Conservation (phyloP, 805 yeast genomes). For the Suhomyces kilbournensis region DNA sequence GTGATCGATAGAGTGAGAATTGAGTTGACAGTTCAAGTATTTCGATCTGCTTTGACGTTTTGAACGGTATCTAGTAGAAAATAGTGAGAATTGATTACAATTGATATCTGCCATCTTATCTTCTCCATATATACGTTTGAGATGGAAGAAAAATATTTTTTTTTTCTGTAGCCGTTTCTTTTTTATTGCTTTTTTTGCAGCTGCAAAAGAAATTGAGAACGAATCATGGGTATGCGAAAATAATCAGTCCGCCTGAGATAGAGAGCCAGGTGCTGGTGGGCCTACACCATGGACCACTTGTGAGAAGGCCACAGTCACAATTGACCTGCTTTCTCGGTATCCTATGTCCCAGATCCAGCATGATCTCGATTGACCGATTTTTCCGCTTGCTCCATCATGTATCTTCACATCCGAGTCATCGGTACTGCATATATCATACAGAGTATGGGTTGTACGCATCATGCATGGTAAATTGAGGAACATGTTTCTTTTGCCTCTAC, state of each 20-base stretch:
- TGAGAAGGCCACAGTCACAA: not conserved
- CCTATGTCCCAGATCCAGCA: not conserved
- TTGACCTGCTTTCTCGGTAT: not conserved
- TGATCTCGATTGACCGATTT: not conserved
- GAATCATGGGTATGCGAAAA: slow-evolving; percentile 1
- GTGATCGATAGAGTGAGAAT: not conserved
- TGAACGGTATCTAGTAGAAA: not conserved
- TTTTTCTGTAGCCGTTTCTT: slow-evolving; percentile 5
- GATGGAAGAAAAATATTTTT: slow-evolving; percentile 3
- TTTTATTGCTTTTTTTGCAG: slow-evolving; percentile 6
- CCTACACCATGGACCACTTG: not conserved
- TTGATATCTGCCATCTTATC: slow-evolving; percentile 3
- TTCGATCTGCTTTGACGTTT: not conserved
- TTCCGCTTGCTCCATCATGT: not conserved
- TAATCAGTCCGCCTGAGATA: not conserved
- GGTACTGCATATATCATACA: not conserved
- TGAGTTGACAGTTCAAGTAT: not conserved
- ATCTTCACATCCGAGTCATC: not conserved
- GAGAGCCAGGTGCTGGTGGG: not conserved
- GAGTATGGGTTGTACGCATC: slow-evolving; percentile 7
- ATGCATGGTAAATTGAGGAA: slow-evolving; percentile 3
- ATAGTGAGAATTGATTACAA: not conserved
- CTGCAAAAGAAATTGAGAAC: slow-evolving; percentile 6
- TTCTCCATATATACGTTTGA: slow-evolving; percentile 6
- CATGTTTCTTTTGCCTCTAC: slow-evolving; percentile 2